Base-by-base conservation (phyloP, 805 yeast species). In the Candida ipomoeae region DNA sequence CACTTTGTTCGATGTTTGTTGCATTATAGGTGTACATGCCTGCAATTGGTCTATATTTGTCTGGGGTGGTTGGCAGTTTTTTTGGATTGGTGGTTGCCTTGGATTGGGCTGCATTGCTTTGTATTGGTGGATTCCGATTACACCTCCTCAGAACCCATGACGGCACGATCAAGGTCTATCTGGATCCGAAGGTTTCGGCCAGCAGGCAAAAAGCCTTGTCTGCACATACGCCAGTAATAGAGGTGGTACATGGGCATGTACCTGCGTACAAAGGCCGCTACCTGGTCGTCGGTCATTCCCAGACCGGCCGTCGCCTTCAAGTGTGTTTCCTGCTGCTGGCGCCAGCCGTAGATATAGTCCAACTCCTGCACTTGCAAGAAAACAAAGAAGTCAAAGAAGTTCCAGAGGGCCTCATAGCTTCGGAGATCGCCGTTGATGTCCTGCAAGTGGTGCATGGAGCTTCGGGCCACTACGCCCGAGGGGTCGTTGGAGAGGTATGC, bases 231-330 rank as follows among this genome's bases (percentile, higher is more conserved):
- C 11, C 69, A 68, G 60, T 81, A 85, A 64, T 87, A 94, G 18
- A 91, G 61, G 54, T 81, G 78, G 60, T 92, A 92, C 35, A 85
- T 80, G 1, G 96, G 96, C 89, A 87, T 85, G 66, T 92, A 92
- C 53, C 96, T 77, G 52, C 85, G 81, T 10, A 92, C 84, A 71
- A 94, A 94, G 17, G 55, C 55, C 8, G 57, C 66, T 5, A 92
- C 96, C 58, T 85, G 78, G 1, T 62, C 74, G 57, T 87, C 94
- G 1, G 84, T 67, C 98, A 94, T 91, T 0, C 98, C 98, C 1
- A 58, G 47, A 0, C 96, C 96, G 21, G 66, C 73, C 8, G 53
- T 47, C 15, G 49, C 46, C 10, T 83, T 80, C 58, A 89, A 66
- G 2, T 70, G 77, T 51, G 84, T 84, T 60, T 89, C 96, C 62